Percentiles rank a stretch among this genome's conserved stretches.
These are phyloP conservation scores for Gastrolobium bilobum DNA, from an alignment of 306 rosid species.

Conservation along the genomic window DNA sequence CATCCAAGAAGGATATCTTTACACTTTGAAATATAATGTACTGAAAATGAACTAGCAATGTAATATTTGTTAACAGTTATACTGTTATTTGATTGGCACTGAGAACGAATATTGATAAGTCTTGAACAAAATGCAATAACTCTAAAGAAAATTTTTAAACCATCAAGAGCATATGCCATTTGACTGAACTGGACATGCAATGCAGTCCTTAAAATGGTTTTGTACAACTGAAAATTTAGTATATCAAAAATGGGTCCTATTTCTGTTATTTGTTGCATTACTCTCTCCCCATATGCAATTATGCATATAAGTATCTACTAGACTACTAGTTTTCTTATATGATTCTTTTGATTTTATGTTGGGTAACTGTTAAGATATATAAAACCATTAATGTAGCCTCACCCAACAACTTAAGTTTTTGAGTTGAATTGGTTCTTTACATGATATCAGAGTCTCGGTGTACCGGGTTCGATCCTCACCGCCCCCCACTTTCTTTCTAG, in stretches of 20 bases:
- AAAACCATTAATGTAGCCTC: no score
- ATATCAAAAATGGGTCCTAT: not conserved
- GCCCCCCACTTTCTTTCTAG: no score
- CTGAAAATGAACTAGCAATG: not conserved
- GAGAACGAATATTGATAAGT: not conserved
- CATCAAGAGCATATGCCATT: conserved; percentile 11
- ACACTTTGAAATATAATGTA: not conserved
- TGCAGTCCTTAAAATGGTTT: conserved; percentile 11
- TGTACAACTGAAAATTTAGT: not conserved
- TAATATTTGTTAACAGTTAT: not conserved
- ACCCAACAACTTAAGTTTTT: no score
- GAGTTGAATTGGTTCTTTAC: no score
- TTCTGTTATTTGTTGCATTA: not conserved
- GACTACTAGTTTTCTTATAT: not conserved
- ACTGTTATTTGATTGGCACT: conserved; percentile 9
- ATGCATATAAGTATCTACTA: not conserved
- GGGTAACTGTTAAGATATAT: no score
- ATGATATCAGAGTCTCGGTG: no score
- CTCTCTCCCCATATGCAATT: not conserved
- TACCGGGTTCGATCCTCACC: no score
- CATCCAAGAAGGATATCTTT: not conserved
- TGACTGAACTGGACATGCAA: not conserved
- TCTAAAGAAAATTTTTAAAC: not conserved
- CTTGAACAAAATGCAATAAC: not conserved
- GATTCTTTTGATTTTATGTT: not conserved